Evolutionary conservation across 106 monocot species (phyloP).

Genomic region (Xerophyta viscosa): DNA sequence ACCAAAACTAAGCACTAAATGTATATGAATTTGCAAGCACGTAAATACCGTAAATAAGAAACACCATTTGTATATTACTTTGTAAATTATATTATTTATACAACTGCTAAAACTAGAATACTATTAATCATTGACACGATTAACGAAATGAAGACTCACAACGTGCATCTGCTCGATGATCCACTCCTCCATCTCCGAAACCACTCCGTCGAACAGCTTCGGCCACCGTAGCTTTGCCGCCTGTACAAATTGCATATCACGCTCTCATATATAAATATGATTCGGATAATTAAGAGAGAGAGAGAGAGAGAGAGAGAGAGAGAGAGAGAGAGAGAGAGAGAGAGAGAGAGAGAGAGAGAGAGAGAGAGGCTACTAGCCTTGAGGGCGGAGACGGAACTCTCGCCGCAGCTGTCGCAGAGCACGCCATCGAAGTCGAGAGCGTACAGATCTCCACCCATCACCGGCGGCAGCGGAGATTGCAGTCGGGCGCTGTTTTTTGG

Average conservation of each 20-base stretch:
- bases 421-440: slow-evolving; percentile 98
- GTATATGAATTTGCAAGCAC: too few relatives aligned
- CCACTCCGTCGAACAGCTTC: slow-evolving; percentile 47
- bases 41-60: too few relatives aligned
- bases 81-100: too few relatives aligned
- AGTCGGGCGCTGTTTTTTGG: too few relatives aligned
- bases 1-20: too few relatives aligned
- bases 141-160: slow-evolving; percentile 20
- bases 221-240: slow-evolving; percentile 95
- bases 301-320: too few relatives aligned
- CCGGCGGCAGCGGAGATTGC: too few relatives aligned
- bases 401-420: slow-evolving; percentile 96
- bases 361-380: slow-evolving; percentile 40
- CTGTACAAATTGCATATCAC: slow-evolving; percentile 10
- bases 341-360: background rate
- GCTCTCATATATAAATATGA: background rate
- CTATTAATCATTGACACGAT: too few relatives aligned
- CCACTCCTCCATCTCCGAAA: slow-evolving; percentile 63
- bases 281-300: background rate
- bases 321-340: too few relatives aligned
- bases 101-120: too few relatives aligned
- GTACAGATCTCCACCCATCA: slow-evolving; percentile 69
- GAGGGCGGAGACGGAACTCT: slow-evolving; percentile 92
- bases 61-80: too few relatives aligned
- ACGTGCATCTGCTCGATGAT: slow-evolving; percentile 87